Evolutionary conservation across 2,329 filamentous ascomycete species (phyloP).

Genomic region (Tolypocladium tropicale): DNA sequence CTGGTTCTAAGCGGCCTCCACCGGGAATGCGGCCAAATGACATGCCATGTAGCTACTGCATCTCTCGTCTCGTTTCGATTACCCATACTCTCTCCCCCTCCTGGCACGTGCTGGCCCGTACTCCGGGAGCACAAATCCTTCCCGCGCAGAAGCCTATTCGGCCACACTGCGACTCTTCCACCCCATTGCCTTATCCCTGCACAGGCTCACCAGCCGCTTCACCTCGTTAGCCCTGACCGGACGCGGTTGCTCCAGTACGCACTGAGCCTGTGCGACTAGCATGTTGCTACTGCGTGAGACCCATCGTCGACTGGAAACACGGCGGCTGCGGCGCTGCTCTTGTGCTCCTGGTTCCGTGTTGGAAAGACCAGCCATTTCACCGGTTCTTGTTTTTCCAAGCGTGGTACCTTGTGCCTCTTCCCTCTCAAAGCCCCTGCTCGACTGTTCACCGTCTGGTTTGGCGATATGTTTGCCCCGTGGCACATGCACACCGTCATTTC

Average conservation of each 20-base stretch:
- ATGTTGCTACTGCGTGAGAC: slow-evolving; percentile 11
- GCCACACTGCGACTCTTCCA: slow-evolving; percentile 10
- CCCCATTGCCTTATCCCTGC: slow-evolving; percentile 12
- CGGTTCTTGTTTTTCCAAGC: neutral
- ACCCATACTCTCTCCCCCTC: neutral
- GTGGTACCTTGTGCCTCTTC: neutral
- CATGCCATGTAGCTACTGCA: neutral
- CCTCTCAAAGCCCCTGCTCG: neutral
- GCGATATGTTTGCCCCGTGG: neutral
- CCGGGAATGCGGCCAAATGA: neutral
- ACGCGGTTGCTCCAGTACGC: slow-evolving; percentile 18
- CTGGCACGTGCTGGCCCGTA: neutral
- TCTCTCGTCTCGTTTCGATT: neutral
- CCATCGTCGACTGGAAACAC: slow-evolving; percentile 7
- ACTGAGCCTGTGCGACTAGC: slow-evolving; percentile 16
- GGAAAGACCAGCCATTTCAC: neutral
- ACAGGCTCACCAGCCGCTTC: slow-evolving; percentile 18
- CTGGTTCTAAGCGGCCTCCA: neutral
- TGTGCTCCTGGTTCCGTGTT: neutral
- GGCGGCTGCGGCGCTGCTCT: slow-evolving; percentile 1
- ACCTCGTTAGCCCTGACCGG: slow-evolving; percentile 19
- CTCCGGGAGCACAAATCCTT: neutral
- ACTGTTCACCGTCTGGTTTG: too few relatives aligned
- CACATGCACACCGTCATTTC: neutral
- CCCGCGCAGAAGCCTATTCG: slow-evolving; percentile 4